Evolutionary conservation across 768 basidiomycete genomes (phyloP).

Genomic region (Trametes meyenii): DNA sequence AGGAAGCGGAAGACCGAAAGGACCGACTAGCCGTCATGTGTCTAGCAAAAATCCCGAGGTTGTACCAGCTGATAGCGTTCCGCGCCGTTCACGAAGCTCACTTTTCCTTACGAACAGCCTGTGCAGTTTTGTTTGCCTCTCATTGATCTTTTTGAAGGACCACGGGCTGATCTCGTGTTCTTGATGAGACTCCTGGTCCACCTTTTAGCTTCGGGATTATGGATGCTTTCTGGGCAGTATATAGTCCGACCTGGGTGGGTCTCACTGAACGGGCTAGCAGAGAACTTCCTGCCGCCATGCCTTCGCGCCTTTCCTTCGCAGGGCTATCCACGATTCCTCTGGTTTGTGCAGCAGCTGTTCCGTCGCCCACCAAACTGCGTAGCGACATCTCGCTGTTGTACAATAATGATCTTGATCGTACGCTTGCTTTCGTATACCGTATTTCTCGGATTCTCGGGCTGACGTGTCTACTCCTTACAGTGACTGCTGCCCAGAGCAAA

Average conservation of each 20-base stretch:
- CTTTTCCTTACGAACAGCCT: not conserved
- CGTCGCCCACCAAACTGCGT: slow-evolving; percentile 16
- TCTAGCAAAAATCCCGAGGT: slow-evolving; percentile 15
- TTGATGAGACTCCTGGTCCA: not conserved
- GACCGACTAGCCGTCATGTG: slow-evolving; percentile 21
- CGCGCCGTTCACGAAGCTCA: not conserved
- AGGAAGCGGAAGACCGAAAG: not conserved
- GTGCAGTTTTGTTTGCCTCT: slow-evolving; percentile 1
- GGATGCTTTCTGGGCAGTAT: not conserved
- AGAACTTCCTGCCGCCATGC: slow-evolving; percentile 3
- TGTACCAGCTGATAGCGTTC: slow-evolving; percentile 19
- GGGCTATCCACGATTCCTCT: slow-evolving; percentile 1
- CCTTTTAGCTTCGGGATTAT: not conserved
- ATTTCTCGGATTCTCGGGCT: not conserved
- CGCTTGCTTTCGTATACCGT: not conserved
- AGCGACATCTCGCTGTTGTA: slow-evolving; percentile 30
- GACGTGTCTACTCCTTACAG: slow-evolving; percentile 1
- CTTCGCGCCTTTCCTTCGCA: not conserved
- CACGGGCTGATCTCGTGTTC: slow-evolving; percentile 6
- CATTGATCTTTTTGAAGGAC: not conserved
- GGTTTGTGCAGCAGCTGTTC: slow-evolving; percentile 3
- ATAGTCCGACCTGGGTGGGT: not conserved
- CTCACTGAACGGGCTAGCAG: not conserved
- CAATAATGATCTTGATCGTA: slow-evolving; percentile 32
- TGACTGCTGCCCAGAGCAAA: slow-evolving; percentile 24